phyloP scores from a whole-genome alignment of 2,329 filamentous ascomycete genomes.

The Trichothecium roseum region DNA sequence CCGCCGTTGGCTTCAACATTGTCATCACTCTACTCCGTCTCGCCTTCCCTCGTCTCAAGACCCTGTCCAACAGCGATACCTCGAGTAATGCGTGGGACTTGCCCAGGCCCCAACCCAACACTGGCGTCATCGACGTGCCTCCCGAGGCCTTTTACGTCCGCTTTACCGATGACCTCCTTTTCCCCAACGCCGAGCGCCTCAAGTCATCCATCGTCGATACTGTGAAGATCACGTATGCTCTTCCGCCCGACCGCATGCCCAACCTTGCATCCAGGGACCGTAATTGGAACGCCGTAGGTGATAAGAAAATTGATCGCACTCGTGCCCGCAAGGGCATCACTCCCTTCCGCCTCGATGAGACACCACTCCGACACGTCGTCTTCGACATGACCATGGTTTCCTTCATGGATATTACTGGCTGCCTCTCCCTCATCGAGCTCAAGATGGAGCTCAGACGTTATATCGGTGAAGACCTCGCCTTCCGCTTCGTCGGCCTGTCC shows the following conservation, averaged over 20 bases:
- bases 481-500: constrained; percentile 38
- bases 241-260: constrained; percentile 29
- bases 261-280: constrained; percentile 28
- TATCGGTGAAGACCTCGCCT: constrained; percentile 31
- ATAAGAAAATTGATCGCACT: constrained; percentile 34
- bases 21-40: constrained; percentile 48
- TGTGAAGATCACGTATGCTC: constrained; percentile 27
- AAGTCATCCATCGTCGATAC: constrained; percentile 38
- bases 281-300: constrained; percentile 43
- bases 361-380: constrained; percentile 35
- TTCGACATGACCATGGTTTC: constrained; percentile 41
- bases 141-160: constrained; percentile 44
- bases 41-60: constrained; percentile 38
- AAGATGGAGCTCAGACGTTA: constrained; percentile 37
- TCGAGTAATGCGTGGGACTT: constrained; percentile 16
- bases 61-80: constrained; percentile 17
- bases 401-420: constrained; percentile 42
- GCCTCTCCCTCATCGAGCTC: constrained; percentile 36
- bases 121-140: constrained; percentile 19
- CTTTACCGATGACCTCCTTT: constrained; percentile 48
- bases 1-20: constrained; percentile 52
- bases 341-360: constrained; percentile 18
- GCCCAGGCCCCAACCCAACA: constrained; percentile 8
- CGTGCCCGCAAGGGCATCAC: constrained; percentile 26
- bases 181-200: constrained; percentile 47